Evolutionary conservation across 139 green algal genomes (phyloP).

Genomic region (Chlorella sp.): DNA sequence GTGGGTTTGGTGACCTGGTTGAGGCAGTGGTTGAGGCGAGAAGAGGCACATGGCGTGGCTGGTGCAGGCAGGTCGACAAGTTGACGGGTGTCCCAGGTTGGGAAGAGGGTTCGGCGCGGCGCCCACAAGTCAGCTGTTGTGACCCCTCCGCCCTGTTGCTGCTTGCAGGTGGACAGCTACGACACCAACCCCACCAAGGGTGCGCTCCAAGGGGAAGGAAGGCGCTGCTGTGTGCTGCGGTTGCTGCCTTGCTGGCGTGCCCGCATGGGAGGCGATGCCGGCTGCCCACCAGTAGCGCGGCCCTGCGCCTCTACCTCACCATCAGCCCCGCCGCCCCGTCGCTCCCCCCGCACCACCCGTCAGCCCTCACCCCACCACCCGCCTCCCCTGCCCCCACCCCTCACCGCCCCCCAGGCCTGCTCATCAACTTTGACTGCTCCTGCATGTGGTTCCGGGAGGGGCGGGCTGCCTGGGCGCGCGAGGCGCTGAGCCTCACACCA

Average conservation of each 20-base stretch:
- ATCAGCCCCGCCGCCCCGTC: background rate
- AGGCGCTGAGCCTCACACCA: slow-evolving; percentile 79
- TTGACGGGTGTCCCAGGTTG: too few relatives aligned
- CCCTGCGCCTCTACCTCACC: too few relatives aligned
- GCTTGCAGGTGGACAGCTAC: slow-evolving; percentile 55
- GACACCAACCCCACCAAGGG: slow-evolving; percentile 78
- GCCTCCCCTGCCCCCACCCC: background rate
- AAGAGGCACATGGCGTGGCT: too few relatives aligned
- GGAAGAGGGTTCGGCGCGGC: too few relatives aligned
- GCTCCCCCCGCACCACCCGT: slow-evolving; percentile 8
- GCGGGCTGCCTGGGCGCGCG: slow-evolving; percentile 45
- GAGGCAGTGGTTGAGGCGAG: too few relatives aligned
- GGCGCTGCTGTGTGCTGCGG: background rate
- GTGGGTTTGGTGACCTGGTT: too few relatives aligned
- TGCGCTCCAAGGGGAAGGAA: background rate
- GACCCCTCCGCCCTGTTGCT: too few relatives aligned
- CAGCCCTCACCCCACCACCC: background rate
- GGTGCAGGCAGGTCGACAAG: too few relatives aligned
- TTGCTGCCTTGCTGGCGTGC: background rate
- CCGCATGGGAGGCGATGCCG: too few relatives aligned
- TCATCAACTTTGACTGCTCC: slow-evolving; percentile 88
- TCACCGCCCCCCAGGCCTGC: slow-evolving; percentile 47
- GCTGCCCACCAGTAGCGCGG: too few relatives aligned
- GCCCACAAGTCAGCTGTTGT: too few relatives aligned
- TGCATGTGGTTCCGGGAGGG: slow-evolving; percentile 72